These are phyloP conservation scores for Raphanus sativus DNA, from an alignment of 345 rosid species.

Conservation along the genomic window DNA sequence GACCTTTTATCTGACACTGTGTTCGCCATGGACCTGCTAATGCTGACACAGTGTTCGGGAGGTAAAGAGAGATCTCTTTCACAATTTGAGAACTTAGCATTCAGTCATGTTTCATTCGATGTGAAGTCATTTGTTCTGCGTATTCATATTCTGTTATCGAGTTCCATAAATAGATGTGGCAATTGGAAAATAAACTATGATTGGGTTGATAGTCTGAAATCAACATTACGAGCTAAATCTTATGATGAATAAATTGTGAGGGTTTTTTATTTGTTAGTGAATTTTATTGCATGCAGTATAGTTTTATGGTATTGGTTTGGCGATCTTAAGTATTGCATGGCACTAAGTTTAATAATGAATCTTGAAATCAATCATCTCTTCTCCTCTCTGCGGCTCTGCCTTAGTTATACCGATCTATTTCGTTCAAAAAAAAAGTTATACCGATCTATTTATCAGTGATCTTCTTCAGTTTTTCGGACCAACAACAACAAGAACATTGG, in stretches of 20 bases:
- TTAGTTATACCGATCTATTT: not conserved
- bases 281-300: not conserved
- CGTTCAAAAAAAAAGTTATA: no score
- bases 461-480: not conserved
- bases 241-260: not conserved
- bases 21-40: constrained; percentile 37
- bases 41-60: constrained; percentile 43
- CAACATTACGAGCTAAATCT: not conserved
- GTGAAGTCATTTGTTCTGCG: constrained; percentile 15
- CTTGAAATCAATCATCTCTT: not conserved
- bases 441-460: not conserved
- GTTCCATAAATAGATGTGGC: not conserved
- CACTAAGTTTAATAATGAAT: not conserved
- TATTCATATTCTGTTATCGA: constrained; percentile 24
- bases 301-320: not conserved
- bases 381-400: not conserved
- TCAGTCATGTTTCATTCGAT: constrained; percentile 40
- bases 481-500: not conserved
- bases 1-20: constrained; percentile 32
- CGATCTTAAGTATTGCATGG: not conserved
- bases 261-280: not conserved
- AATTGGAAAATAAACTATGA: not conserved
- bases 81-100: constrained; percentile 45
- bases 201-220: not conserved
- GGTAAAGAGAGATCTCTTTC: constrained; percentile 48